Evolutionary conservation across 164 flowering plant species (phyloP).

Genomic region (Brasenia schreberi): DNA sequence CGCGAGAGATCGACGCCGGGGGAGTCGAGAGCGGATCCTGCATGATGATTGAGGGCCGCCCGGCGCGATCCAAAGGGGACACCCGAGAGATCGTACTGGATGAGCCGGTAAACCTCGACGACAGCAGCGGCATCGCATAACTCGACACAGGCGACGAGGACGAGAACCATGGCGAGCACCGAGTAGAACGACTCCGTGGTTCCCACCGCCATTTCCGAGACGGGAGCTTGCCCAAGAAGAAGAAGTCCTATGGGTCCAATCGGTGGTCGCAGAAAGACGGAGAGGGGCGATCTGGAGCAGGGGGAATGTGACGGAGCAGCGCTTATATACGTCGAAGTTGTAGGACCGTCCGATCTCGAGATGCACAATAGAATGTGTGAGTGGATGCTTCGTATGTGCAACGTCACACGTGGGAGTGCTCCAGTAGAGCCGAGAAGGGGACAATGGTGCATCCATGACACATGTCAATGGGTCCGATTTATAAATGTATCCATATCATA

Average conservation of each 20-base stretch:
- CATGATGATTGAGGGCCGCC: slow-evolving; percentile 78
- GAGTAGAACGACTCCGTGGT: slow-evolving; percentile 38
- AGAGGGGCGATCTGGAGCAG: not conserved
- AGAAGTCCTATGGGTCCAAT: not conserved
- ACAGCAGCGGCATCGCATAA: slow-evolving; percentile 91
- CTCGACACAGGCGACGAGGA: slow-evolving; percentile 73
- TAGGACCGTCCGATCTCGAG: not conserved
- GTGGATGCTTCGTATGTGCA: too few species aligned
- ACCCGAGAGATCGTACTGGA: slow-evolving; percentile 92
- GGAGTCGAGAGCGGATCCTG: slow-evolving; percentile 43
- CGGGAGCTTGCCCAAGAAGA: not conserved
- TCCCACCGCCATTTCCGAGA: slow-evolving; percentile 16
- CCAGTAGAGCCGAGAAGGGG: too few species aligned
- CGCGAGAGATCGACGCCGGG: slow-evolving; percentile 73
- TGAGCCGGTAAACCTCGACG: slow-evolving; percentile 89
- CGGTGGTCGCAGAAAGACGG: not conserved
- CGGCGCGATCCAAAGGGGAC: slow-evolving; percentile 86
- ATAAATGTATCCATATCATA: too few species aligned
- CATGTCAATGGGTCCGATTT: too few species aligned
- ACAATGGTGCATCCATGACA: too few species aligned
- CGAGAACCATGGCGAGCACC: slow-evolving; percentile 38
- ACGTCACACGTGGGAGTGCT: too few species aligned
- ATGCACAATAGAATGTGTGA: not conserved
- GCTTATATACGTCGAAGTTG: not conserved
- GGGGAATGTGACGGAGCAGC: not conserved